These are phyloP conservation scores for Fulvia fulva DNA, from an alignment of 2,329 filamentous ascomycete genomes.

Conservation along the genomic window DNA sequence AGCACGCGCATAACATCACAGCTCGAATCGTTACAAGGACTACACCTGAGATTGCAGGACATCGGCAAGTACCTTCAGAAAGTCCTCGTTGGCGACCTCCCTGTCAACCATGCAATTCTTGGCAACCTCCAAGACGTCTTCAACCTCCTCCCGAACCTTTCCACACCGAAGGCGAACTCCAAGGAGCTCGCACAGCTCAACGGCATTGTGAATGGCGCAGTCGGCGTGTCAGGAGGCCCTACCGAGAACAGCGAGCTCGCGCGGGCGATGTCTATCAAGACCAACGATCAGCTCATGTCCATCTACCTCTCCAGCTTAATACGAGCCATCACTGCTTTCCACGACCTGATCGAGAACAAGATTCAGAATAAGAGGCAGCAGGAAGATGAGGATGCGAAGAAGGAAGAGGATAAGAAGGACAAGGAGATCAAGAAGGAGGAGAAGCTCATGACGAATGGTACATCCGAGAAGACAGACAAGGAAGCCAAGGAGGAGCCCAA, in stretches of 20 bases:
- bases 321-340: slow-evolving; percentile 95
- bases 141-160: slow-evolving; percentile 94
- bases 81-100: slow-evolving; percentile 85
- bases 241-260: slow-evolving; percentile 77
- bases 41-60: slow-evolving; percentile 90
- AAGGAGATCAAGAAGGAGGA: slow-evolving; percentile 58
- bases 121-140: slow-evolving; percentile 99
- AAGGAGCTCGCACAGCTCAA: slow-evolving; percentile 54
- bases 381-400: slow-evolving; percentile 84
- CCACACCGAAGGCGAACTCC: slow-evolving; percentile 69
- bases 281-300: slow-evolving; percentile 97
- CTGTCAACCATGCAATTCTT: slow-evolving; percentile 94
- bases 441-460: slow-evolving; percentile 58
- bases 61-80: slow-evolving; percentile 95
- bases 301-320: slow-evolving; percentile 98
- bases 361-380: slow-evolving; percentile 97
- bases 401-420: slow-evolving; percentile 59
- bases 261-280: slow-evolving; percentile 98
- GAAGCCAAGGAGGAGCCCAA: slow-evolving; percentile 44
- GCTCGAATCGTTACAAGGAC: slow-evolving; percentile 91
- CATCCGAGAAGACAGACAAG: slow-evolving; percentile 46
- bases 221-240: slow-evolving; percentile 48
- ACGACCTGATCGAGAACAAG: slow-evolving; percentile 99
- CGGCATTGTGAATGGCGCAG: slow-evolving; percentile 51
- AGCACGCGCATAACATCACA: slow-evolving; percentile 97